Percentiles rank a stretch among this genome's conserved stretches.
phyloP scores from a whole-genome alignment of 164 flowering plant genomes.

The Stephania yunnanensis region DNA sequence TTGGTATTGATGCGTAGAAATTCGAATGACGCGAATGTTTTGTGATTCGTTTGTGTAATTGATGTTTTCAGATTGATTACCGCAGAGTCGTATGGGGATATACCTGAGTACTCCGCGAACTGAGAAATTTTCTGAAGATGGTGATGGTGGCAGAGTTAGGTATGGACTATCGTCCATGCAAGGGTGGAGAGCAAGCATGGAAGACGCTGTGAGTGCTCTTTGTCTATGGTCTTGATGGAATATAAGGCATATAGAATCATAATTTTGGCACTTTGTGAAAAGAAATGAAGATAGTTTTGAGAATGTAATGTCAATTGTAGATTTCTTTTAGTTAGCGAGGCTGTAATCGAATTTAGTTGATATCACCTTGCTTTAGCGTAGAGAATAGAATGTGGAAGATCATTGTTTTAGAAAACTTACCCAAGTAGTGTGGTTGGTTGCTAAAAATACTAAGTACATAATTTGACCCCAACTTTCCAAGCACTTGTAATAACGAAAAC shows the following conservation, averaged over 20 bases:
- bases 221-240: conserved; percentile 2
- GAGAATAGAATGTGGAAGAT: background rate
- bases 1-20: background rate
- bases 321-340: background rate
- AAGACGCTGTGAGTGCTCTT: conserved; percentile 70
- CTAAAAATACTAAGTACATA: background rate
- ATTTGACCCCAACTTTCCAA: background rate
- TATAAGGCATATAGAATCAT: no score
- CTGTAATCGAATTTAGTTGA: background rate
- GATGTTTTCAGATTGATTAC: conserved; percentile 2
- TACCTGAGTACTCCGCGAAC: conserved; percentile 77
- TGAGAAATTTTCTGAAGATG: conserved; percentile 74
- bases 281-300: background rate
- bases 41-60: background rate
- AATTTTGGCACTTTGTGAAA: background rate
- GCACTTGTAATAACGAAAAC: background rate
- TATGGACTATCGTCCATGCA: conserved; percentile 84
- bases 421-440: background rate
- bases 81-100: conserved; percentile 51
- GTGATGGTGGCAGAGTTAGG: conserved; percentile 45
- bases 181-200: conserved; percentile 87
- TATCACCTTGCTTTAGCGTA: background rate
- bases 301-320: background rate
- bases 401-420: background rate
- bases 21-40: background rate